Evolutionary conservation across 345 rosid genomes (phyloP).

Genomic region (Gossypium rotundifolium): DNA sequence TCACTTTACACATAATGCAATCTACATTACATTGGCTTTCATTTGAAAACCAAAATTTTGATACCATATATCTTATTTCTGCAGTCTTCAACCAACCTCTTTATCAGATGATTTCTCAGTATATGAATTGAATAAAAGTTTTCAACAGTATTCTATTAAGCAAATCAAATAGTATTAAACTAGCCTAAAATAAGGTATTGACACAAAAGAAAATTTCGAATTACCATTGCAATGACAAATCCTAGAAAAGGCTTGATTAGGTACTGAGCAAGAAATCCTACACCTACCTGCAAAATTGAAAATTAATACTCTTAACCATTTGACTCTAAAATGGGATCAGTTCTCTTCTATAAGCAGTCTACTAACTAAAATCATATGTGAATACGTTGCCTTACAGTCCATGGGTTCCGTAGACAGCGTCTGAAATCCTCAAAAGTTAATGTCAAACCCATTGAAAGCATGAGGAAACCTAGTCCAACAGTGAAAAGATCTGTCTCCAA

Average conservation of each 20-base stretch:
- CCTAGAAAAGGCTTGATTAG: conserved; percentile 86
- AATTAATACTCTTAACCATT: conserved; percentile 9
- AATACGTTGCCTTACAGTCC: conserved; percentile 63
- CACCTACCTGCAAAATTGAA: conserved; percentile 76
- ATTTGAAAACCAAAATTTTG: neutral
- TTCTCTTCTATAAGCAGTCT: neutral
- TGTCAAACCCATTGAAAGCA: conserved; percentile 98
- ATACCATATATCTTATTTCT: neutral
- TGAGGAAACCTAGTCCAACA: conserved; percentile 80
- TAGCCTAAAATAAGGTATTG: neutral
- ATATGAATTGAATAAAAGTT: neutral
- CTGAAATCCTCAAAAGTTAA: conserved; percentile 87
- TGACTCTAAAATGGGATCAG: conserved; percentile 1
- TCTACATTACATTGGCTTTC: neutral
- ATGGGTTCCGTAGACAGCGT: conserved; percentile 83
- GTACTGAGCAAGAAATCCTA: conserved; percentile 89
- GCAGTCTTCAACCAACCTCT: neutral
- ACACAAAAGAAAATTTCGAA: neutral
- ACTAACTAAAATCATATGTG: conserved; percentile 11
- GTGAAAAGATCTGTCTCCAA: conserved; percentile 88
- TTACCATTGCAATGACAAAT: conserved; percentile 75
- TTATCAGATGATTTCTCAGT: neutral
- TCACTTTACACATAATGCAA: neutral
- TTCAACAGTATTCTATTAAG: neutral
- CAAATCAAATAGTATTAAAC: neutral